Base-by-base conservation (phyloP, 345 rosid species). In the Sisymbrium irio region DNA sequence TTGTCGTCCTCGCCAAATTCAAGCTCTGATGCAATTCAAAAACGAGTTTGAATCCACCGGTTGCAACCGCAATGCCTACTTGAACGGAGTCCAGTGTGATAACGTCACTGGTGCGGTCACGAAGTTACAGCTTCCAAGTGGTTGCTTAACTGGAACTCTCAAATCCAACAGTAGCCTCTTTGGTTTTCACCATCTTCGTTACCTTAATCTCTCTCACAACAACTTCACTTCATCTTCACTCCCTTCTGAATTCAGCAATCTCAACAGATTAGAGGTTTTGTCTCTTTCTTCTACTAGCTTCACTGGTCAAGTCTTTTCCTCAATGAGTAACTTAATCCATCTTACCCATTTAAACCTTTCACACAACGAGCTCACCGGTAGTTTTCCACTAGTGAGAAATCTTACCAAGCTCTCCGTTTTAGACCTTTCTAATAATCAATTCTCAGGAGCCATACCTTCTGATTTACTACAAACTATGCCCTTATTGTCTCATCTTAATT, bases 261-360 rank as follows among this genome's bases (percentile, higher is more conserved):
- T 49, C 75, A 71, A 36, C 36, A 59, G 5, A 60, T 17, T 60
- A 47, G 59, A 71, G 60, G 67, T 71, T 30, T 47, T 71, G 39
- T 47, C 45, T 60, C 67, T 71, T 47, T 11, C 67, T 41, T 60
- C 50, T 49, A 7, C 13, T 13, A 6, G 67, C 18, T 22, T 22
- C 25, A 22, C 25, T 22, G 73, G 67, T 5, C 61, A 33, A 44
- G 39, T 62, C 37, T 54, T 62, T n/a, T 62, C 32, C 27, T 60
- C 59, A 1, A 46, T 71, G 4, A 71, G 2, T 22, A 60, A 46
- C 67, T 18, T 60, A 54, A 37, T 20, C 37, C 0, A 0, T 37
- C 33, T 67, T 12, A 1, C 25, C 4, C 1, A 0, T 0, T 25
- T 67, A 32, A 46, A 25, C 7, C 67, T 70, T 4, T 46, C 66